Base-by-base conservation (phyloP, 2,329 filamentous ascomycete genomes). In the Drechslerella coelobrocha region DNA sequence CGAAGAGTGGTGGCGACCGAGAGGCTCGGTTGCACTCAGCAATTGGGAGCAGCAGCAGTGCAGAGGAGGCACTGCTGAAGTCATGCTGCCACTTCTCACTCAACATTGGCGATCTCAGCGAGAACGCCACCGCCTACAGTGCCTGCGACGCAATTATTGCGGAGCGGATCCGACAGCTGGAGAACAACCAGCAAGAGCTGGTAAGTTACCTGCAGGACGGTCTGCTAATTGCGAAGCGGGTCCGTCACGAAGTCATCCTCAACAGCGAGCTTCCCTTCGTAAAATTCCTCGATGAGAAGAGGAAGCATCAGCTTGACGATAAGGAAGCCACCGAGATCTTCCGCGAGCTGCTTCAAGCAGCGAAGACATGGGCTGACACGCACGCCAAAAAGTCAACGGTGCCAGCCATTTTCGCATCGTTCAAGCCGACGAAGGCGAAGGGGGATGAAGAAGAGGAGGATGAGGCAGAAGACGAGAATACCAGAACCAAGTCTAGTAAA, bases 51-150 rank as follows among this genome's bases (percentile, higher is more conserved):
- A 82, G 81, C 9, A 73, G 76, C 1, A 80, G 79, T 1, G 80
- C 82, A 0, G 83, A 85, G 74, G 83, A 85, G 68, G 83, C 83
- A 0, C 76, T 87, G n/a, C 75, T 84, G 0, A 84, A 82, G 75
- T 74, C 82, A 72, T 76, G 80, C 74, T 77, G 80, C 45, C 76
- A 78, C 26, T 79, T 80, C 78, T 24, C 75, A 76, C 14, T 66
- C 1, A 56, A 61, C 19, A 26, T 72, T 2, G 53, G 55, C 17
- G 31, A 50, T 7, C 26, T 71, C 8, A 31, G 29, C 29, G 26
- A 29, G 14, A 27, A 51, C 8, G 66, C 66, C 2, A 50, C 53
- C 3, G 66, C 66, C 74, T 74, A 2, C 63, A 76, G 26, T 9
- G 80, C 78, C 2, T 79, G 78, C 50, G 66, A 75, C 19, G 74